Conservation (phyloP, 805 yeast species). For the Lachancea dasiensis region DNA sequence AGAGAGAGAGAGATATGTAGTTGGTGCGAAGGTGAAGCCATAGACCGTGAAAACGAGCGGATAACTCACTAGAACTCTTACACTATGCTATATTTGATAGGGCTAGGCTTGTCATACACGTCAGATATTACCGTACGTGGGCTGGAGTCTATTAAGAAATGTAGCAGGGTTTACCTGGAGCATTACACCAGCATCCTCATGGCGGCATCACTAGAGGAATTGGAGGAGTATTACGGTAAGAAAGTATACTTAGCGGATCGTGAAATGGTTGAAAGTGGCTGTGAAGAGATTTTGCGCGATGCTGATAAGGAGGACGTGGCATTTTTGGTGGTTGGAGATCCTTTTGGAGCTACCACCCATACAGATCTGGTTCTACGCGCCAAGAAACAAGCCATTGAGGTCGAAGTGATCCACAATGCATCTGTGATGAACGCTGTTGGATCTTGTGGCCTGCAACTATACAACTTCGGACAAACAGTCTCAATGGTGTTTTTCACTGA, state of each 20-base stretch:
- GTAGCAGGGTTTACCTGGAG: constrained; percentile 89
- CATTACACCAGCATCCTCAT: constrained; percentile 92
- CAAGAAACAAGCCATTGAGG: constrained; percentile 69
- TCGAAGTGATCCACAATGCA: constrained; percentile 88
- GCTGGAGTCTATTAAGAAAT: constrained; percentile 70
- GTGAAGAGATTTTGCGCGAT: constrained; percentile 71
- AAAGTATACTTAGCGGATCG: constrained; percentile 86
- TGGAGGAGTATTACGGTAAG: constrained; percentile 82
- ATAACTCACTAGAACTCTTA: background rate
- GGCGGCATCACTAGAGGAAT: constrained; percentile 74
- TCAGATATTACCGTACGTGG: constrained; percentile 94
- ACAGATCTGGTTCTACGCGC: constrained; percentile 92
- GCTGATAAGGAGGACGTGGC: constrained; percentile 85
- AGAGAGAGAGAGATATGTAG: no score
- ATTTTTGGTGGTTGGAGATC: constrained; percentile 94
- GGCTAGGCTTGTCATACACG: constrained; percentile 85
- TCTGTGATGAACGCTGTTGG: constrained; percentile 98
- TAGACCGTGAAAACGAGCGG: background rate
- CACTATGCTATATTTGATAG: constrained; percentile 80
- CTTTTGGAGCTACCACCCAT: constrained; percentile 97
- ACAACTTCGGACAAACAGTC: constrained; percentile 96
- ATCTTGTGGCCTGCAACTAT: constrained; percentile 92
- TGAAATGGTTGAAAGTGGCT: constrained; percentile 86
- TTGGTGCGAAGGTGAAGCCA: no score
- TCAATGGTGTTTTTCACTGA: constrained; percentile 95